Evolutionary conservation across 2,329 filamentous ascomycete genomes (phyloP).

Genomic region (Sporothrix curviconia): DNA sequence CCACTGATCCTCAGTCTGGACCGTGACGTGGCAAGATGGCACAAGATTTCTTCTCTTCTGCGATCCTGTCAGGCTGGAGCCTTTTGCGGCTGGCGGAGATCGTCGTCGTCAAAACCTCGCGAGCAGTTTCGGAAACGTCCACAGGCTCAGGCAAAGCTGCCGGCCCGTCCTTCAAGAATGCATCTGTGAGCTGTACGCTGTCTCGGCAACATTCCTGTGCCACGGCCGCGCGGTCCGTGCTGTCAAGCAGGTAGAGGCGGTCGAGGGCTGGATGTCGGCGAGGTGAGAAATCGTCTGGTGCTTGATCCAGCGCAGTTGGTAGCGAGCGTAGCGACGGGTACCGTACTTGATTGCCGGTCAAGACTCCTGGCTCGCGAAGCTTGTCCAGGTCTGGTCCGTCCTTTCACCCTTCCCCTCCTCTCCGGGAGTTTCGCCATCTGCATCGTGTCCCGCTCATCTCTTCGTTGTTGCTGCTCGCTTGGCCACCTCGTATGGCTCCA

Average conservation of each 20-base stretch:
- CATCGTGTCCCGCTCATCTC: too few species aligned
- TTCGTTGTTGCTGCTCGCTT: neutral
- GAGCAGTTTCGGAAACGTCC: slow-evolving; percentile 42
- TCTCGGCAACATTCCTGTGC: slow-evolving; percentile 54
- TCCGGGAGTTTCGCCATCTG: neutral
- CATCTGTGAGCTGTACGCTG: slow-evolving; percentile 52
- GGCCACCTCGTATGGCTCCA: slow-evolving; percentile 59
- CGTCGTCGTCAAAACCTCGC: slow-evolving; percentile 48
- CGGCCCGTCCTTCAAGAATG: slow-evolving; percentile 52
- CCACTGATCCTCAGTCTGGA: slow-evolving; percentile 50
- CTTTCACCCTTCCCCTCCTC: too few species aligned
- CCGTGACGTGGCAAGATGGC: slow-evolving; percentile 65
- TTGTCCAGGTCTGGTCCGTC: slow-evolving; percentile 50
- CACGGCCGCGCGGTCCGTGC: slow-evolving; percentile 62
- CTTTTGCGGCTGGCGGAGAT: slow-evolving; percentile 28
- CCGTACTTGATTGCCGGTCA: slow-evolving; percentile 72
- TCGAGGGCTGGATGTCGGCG: slow-evolving; percentile 46
- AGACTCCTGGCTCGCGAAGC: slow-evolving; percentile 54
- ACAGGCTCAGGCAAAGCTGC: slow-evolving; percentile 43
- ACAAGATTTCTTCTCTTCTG: too few species aligned
- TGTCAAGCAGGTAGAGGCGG: slow-evolving; percentile 73
- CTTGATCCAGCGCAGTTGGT: slow-evolving; percentile 81
- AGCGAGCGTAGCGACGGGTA: slow-evolving; percentile 80
- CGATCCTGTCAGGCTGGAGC: slow-evolving; percentile 46
- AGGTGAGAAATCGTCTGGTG: slow-evolving; percentile 71